These are phyloP conservation scores for Purpureocillium lavendulum DNA, from an alignment of 2,329 filamentous ascomycete species.

Conservation along the genomic window DNA sequence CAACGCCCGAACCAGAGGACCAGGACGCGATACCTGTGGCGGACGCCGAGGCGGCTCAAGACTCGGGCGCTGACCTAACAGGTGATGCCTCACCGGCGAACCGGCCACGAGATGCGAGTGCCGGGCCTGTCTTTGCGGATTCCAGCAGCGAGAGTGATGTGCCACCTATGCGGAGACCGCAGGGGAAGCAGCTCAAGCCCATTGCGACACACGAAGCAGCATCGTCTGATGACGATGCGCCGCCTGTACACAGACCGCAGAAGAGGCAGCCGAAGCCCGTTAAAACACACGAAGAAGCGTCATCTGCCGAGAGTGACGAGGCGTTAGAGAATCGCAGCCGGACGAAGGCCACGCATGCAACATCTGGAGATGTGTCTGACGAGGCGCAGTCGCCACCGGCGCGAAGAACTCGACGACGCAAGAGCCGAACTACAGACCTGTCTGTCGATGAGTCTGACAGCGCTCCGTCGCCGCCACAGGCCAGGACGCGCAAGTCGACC, in stretches of 20 bases:
- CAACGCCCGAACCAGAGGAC: neutral
- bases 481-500: neutral
- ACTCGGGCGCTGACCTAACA: neutral
- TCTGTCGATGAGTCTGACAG: slow-evolving; percentile 6
- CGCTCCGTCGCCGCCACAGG: too few relatives aligned
- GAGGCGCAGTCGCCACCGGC: neutral
- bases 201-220: too few relatives aligned
- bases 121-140: neutral
- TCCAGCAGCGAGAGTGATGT: slow-evolving; percentile 2
- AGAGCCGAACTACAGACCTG: neutral
- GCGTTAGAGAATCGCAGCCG: neutral
- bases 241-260: too few relatives aligned
- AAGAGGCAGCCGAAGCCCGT: too few relatives aligned
- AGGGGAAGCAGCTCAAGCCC: too few relatives aligned
- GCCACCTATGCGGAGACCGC: neutral
- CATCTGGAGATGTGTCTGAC: too few relatives aligned
- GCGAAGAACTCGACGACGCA: slow-evolving; percentile 1
- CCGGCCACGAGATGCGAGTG: neutral
- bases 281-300: too few relatives aligned
- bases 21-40: neutral
- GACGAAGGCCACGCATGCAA: neutral
- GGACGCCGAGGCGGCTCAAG: neutral
- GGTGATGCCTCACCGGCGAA: neutral
- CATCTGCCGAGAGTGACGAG: too few relatives aligned
- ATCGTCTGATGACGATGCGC: too few relatives aligned